Base-by-base conservation (phyloP, 2,329 filamentous ascomycete species). In the Penicillium capsulatum region DNA sequence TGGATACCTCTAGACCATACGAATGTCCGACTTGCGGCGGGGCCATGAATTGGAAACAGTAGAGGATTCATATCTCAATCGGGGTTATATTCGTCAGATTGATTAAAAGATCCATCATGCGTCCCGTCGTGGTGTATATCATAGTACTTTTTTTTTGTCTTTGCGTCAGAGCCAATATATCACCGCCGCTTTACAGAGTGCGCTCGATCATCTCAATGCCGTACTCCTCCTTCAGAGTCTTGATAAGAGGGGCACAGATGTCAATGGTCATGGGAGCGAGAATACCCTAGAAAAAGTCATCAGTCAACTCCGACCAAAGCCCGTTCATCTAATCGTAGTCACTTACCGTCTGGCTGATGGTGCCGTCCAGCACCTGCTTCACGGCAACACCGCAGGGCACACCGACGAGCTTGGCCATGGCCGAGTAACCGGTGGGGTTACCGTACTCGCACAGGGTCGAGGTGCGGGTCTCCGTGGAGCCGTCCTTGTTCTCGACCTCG, bases 361-460 rank as follows among this genome's bases (percentile, higher is more conserved):
- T 84, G 13, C 85, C 84, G 63, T 88, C 75, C 27, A 91, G 76
- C 16, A 92, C 83, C 71, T 84, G 79, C 74, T 86, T 76, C 46
- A 89, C 84, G 31, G 87, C 87, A 40, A 86, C 79, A 47, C 73
- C 81, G 54, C 81, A 84, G 4, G 85, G 84, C 3, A 89, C 74
- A 60, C 86, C 86, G 39, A 94, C 87, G 30, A 88, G 68, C 66
- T 82, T 84, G 31, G 86, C 86, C 88, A 95, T 94, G 53, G 85
- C 80, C 3, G 77, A 83, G 72, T 91, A 94, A 22, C 84, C 85
- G 52, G 79, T 76, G 42, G 84, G 83, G 58, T 81, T 81, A 63
- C 88, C 89, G 66, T 94, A 91, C 63, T 94, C 87, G 60, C 74
- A 76, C 11, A 96, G 78, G 1, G 89, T 95, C 29, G 83, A 87